Evolutionary conservation across 306 rosid species (phyloP).

Genomic region (Dryas octopetala): DNA sequence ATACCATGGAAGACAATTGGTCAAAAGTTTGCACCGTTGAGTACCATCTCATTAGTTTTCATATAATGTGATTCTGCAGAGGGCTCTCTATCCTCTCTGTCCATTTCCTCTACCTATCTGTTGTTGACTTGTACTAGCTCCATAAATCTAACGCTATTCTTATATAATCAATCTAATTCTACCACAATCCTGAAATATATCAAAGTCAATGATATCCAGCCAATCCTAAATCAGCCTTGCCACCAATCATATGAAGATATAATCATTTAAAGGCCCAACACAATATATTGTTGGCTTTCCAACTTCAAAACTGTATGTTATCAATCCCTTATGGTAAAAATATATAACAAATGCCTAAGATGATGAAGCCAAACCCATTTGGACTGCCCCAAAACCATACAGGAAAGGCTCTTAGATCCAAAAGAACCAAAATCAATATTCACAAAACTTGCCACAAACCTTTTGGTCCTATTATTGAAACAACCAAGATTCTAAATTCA

Average conservation of each 20-base stretch:
- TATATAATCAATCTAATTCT: constrained; percentile 21
- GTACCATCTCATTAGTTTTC: background rate
- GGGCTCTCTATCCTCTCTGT: constrained; percentile 28
- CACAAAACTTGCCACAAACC: constrained; percentile 15
- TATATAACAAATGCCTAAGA: background rate
- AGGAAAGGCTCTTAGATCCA: constrained; percentile 25
- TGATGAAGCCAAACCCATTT: constrained; percentile 8
- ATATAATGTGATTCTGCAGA: constrained; percentile 5
- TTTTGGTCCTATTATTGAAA: constrained; percentile 1
- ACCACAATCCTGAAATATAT: constrained; percentile 12
- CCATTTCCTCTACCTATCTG: constrained; percentile 53
- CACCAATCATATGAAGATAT: constrained; percentile 15
- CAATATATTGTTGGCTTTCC: constrained; percentile 14
- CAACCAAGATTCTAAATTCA: constrained; percentile 16
- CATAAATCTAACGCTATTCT: constrained; percentile 39
- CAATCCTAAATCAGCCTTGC: constrained; percentile 22
- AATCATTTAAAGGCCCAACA: background rate
- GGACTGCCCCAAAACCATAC: constrained; percentile 18
- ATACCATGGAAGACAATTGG: background rate
- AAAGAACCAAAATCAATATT: constrained; percentile 16
- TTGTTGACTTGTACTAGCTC: constrained; percentile 41
- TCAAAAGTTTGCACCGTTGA: background rate
- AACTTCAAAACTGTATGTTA: constrained; percentile 18
- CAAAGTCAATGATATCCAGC: constrained; percentile 17
- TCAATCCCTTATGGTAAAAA: constrained; percentile 13